A percentile compares a stretch with the other conserved stretches of the same genome.
Conservation (phyloP, 2,329 filamentous ascomycete genomes). For the Orbilia quercus region DNA sequence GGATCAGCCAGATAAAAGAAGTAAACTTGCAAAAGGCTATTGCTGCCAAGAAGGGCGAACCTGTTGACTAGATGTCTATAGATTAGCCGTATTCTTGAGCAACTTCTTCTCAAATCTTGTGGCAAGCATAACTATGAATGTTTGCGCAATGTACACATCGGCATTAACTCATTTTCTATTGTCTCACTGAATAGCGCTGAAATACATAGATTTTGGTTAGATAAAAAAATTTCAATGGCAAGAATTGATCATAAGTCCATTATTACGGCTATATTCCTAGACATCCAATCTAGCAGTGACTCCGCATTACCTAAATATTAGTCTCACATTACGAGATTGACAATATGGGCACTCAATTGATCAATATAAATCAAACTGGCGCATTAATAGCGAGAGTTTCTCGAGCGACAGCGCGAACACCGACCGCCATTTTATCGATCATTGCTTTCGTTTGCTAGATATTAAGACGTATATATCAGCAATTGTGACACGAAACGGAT, state of each 20-base stretch:
- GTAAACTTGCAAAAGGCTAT: conserved; percentile 65
- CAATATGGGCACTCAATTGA: too few species aligned
- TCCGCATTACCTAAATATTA: not conserved
- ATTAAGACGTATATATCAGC: not conserved
- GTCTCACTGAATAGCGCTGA: conserved; percentile 11
- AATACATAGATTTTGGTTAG: conserved; percentile 21
- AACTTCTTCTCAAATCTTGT: not conserved
- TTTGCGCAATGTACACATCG: not conserved
- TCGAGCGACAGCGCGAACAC: conserved; percentile 15
- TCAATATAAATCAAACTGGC: conserved; percentile 1
- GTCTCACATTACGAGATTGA: too few species aligned
- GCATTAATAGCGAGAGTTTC: conserved; percentile 23
- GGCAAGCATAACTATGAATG: too few species aligned
- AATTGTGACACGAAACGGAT: not conserved
- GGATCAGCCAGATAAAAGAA: conserved; percentile 75
- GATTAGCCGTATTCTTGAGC: not conserved
- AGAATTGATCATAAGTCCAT: too few species aligned
- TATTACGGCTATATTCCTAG: not conserved
- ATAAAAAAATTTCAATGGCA: conserved; percentile 18
- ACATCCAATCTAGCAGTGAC: not conserved
- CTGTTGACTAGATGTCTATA: conserved; percentile 41
- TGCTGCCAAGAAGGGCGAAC: conserved; percentile 59
- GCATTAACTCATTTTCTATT: not conserved
- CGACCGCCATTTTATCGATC: conserved; percentile 31
- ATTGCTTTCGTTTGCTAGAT: conserved; percentile 27